Evolutionary conservation across 257 asterid species (phyloP).

Genomic region (Ocimum tenuiflorum): DNA sequence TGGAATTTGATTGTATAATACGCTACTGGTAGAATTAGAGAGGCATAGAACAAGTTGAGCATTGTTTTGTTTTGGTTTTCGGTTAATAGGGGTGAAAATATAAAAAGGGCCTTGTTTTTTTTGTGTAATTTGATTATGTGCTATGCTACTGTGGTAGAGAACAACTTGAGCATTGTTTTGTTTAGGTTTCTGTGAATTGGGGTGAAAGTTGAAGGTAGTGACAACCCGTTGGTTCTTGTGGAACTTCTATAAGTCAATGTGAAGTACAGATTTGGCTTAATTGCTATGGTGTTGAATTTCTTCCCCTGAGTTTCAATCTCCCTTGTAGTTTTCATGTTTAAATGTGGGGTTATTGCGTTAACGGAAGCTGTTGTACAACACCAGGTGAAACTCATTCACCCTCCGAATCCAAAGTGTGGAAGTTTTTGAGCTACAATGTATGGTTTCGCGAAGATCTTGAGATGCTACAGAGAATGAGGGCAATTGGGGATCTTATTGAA

Average conservation of each 20-base stretch:
- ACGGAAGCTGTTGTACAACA: constrained; percentile 13
- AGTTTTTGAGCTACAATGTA: constrained; percentile 75
- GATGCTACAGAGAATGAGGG: constrained; percentile 66
- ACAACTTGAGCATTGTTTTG: too few relatives aligned
- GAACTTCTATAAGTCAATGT: not conserved
- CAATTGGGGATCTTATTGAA: constrained; percentile 62
- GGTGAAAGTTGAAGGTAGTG: too few relatives aligned
- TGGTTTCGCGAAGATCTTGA: constrained; percentile 89
- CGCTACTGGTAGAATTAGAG: constrained; percentile 1
- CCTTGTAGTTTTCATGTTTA: not conserved
- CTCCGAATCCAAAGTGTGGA: constrained; percentile 35
- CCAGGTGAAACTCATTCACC: constrained; percentile 26
- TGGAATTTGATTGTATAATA: not conserved
- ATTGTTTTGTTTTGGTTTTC: not conserved
- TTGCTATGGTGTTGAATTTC: not conserved
- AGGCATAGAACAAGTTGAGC: not conserved
- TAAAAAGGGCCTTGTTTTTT: not conserved
- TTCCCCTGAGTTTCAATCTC: not conserved
- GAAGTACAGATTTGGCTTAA: not conserved
- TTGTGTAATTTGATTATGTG: too few relatives aligned
- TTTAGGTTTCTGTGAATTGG: too few relatives aligned
- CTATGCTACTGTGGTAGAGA: too few relatives aligned
- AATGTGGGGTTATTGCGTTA: constrained; percentile 8
- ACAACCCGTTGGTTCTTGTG: too few relatives aligned
- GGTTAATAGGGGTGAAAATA: not conserved